A percentile compares a stretch with the other conserved stretches of the same genome.
Evolutionary conservation across 345 rosid species (phyloP).

Genomic region (Pistacia vera): DNA sequence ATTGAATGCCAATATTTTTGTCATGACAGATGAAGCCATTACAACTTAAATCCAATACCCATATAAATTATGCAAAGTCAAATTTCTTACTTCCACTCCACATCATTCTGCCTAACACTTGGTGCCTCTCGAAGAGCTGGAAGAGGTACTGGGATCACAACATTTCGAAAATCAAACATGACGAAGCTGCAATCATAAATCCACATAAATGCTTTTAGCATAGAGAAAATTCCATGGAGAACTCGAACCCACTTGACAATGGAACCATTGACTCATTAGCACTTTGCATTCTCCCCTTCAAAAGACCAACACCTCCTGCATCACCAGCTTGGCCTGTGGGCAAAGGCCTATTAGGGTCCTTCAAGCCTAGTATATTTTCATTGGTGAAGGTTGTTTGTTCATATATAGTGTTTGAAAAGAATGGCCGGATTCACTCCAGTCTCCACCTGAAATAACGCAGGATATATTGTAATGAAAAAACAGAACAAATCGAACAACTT

Average conservation of each 20-base stretch:
- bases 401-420: conserved; percentile 90
- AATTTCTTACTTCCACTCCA: conserved; percentile 84
- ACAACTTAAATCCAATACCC: not conserved
- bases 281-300: conserved; percentile 99
- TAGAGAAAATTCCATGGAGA: too few species aligned
- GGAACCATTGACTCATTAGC: conserved; percentile 98
- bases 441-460: conserved; percentile 62
- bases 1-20: too few species aligned
- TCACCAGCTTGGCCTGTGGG: conserved; percentile 91
- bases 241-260: conserved; percentile 83
- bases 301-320: conserved; percentile 87
- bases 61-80: not conserved
- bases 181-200: too few species aligned
- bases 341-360: conserved; percentile 92
- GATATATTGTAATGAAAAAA: conserved; percentile 7
- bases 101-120: conserved; percentile 77
- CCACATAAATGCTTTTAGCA: too few species aligned
- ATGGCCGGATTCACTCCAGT: conserved; percentile 81
- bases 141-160: conserved; percentile 86
- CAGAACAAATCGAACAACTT: not conserved
- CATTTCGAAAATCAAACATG: conserved; percentile 91
- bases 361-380: conserved; percentile 85
- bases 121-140: conserved; percentile 97
- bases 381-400: conserved; percentile 74
- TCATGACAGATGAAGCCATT: not conserved